These are phyloP conservation scores for sunflower (Helianthus annuus) DNA, from an alignment of 129 eudicot genomes.

Conservation along the genomic window DNA sequence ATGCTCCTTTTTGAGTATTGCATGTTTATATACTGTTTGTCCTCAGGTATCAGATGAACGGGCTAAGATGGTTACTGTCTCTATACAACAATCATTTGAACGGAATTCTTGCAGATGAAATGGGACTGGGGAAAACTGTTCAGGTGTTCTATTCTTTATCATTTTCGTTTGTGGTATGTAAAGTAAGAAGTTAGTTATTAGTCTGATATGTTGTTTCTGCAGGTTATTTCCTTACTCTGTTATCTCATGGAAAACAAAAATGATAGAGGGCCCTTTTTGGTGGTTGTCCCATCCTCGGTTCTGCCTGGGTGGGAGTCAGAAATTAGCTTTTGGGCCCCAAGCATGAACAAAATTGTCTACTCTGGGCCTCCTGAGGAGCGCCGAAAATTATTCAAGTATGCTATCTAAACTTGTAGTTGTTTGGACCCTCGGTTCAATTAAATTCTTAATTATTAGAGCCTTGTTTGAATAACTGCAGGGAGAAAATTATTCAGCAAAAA, in stretches of 20 bases:
- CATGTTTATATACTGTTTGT: slow-evolving; percentile 10
- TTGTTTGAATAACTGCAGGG: slow-evolving; percentile 60
- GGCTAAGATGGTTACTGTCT: slow-evolving; percentile 93
- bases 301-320: slow-evolving; percentile 96
- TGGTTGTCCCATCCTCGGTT: slow-evolving; percentile 94
- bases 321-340: slow-evolving; percentile 90
- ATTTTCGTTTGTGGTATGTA: background rate
- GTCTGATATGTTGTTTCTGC: slow-evolving; percentile 35
- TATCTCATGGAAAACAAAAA: slow-evolving; percentile 93
- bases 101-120: slow-evolving; percentile 98
- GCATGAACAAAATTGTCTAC: slow-evolving; percentile 84
- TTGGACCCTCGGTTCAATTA: background rate
- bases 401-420: slow-evolving; percentile 15
- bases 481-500: slow-evolving; percentile 82
- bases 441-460: background rate
- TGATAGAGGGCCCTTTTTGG: slow-evolving; percentile 96
- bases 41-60: slow-evolving; percentile 95
- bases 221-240: slow-evolving; percentile 93
- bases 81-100: slow-evolving; percentile 95
- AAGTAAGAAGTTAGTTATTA: background rate
- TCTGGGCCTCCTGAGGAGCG: slow-evolving; percentile 97
- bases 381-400: slow-evolving; percentile 84
- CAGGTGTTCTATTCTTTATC: slow-evolving; percentile 51
- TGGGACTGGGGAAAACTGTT: slow-evolving; percentile 99
- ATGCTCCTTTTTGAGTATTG: slow-evolving; percentile 17